Evolutionary conservation across 2,329 filamentous ascomycete species (phyloP).

Genomic region (Penicillium sp.): DNA sequence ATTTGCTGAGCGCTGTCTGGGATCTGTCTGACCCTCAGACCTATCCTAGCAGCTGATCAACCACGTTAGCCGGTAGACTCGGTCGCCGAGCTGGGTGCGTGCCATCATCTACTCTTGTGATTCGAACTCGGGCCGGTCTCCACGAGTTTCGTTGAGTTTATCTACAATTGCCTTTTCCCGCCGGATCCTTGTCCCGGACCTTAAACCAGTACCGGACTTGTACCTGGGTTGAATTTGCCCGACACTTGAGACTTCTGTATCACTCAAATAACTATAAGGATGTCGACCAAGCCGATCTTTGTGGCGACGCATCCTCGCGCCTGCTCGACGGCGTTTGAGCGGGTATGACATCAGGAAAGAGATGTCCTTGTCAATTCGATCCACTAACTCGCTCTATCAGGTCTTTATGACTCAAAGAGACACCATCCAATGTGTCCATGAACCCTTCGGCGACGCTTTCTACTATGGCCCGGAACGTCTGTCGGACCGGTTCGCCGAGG

Average conservation of each 20-base stretch:
- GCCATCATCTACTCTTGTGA: background rate
- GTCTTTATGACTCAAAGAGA: constrained; percentile 95
- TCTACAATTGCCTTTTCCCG: background rate
- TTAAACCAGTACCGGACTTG: background rate
- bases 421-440: constrained; percentile 76
- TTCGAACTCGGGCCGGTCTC: background rate
- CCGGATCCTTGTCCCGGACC: background rate
- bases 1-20: constrained; percentile 14
- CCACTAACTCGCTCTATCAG: constrained; percentile 45
- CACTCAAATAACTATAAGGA: too few species aligned
- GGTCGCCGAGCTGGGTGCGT: background rate
- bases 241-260: too few species aligned
- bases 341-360: too few species aligned
- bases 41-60: constrained; percentile 8
- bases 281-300: constrained; percentile 80
- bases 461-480: constrained; percentile 92
- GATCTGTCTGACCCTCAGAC: constrained; percentile 6
- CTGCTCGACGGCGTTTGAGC: constrained; percentile 94
- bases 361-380: too few species aligned
- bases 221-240: background rate
- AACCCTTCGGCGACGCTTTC: constrained; percentile 94
- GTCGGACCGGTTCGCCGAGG: constrained; percentile 68
- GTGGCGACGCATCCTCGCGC: constrained; percentile 89
- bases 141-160: background rate
- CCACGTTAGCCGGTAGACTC: background rate